Evolutionary conservation across 2,329 filamentous ascomycete species (phyloP), one percentile per base, ranked within the genome.

Genomic region (Coniella lustricola): DNA sequence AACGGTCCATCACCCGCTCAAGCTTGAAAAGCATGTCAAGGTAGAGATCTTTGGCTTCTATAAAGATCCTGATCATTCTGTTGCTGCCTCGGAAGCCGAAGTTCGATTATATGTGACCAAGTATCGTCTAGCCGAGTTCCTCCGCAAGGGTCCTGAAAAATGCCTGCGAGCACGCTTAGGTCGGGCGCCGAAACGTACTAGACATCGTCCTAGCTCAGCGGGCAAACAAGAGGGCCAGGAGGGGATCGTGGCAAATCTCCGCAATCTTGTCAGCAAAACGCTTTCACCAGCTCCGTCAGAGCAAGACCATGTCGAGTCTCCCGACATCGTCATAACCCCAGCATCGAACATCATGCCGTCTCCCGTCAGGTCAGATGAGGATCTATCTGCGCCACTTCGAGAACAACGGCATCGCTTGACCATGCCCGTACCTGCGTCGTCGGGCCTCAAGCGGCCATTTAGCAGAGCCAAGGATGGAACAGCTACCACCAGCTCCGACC

Each of bases 21-120:
- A 67, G 32, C 67, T 82, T 1, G 71, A 75, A 38, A 67, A 72
- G 18, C 72, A 73, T 38, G 75, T 82, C 33, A 74, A 72, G 44
- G 69, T 83, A 3, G 79, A 83, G 54, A 58, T 77, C 8, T 71
- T 75, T 42, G 79, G 79, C 0, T 84, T 83, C 57, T 83, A 81
- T 48, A 76, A 81, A 40, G 77, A 82, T 40, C 62, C 67, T 0
- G 66, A 71, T 7, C n/a, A n/a, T n/a, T n/a, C n/a, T n/a, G 61
- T 61, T 3, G 61, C 61, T 25, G 52, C 57, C 13, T 10, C 10
- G 5, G 61, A 62, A 1, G 64, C 64, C 1, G 69, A 67, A 0
- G 67, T 77, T 3, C 65, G 76, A 3, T 64, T 77, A 0, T 77
- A 79, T 66, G 68, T 76, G 37, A 72, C 71, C 17, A 68, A 73